Conservation (phyloP, 2,329 filamentous ascomycete genomes). For the Karstenula rhodostoma region DNA sequence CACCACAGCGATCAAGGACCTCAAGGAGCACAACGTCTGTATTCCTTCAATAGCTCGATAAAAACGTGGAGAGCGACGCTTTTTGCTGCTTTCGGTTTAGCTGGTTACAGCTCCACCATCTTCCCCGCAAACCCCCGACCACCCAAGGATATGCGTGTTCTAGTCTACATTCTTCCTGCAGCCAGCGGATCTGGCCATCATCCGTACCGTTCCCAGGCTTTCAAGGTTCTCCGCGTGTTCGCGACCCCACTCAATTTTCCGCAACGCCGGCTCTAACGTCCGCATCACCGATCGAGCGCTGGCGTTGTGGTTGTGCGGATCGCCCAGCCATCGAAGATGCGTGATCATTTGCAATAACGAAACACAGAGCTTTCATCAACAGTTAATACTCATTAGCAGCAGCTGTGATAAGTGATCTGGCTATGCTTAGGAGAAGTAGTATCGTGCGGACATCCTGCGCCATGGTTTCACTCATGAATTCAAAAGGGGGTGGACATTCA, state of each 20-base stretch:
- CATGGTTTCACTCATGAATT: neutral
- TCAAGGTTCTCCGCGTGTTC: conserved; percentile 16
- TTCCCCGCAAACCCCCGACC: conserved; percentile 41
- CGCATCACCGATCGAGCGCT: neutral
- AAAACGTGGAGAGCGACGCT: conserved; percentile 23
- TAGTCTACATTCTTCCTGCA: conserved; percentile 20
- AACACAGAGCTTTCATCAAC: neutral
- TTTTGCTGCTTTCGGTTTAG: conserved; percentile 16
- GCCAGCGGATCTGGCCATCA: conserved; percentile 27
- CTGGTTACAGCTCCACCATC: conserved; percentile 24
- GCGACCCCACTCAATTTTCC: conserved; percentile 36
- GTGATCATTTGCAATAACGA: neutral
- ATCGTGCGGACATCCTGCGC: neutral
- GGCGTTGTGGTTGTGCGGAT: neutral
- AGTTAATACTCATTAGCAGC: neutral
- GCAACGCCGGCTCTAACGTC: conserved; percentile 29
- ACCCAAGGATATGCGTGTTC: conserved; percentile 27
- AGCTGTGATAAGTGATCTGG: neutral
- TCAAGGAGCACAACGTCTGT: neutral
- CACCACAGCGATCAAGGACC: neutral
- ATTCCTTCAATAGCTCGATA: conserved; percentile 24
- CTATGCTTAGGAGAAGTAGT: neutral
- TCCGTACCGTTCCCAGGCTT: conserved; percentile 32
- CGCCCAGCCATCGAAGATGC: neutral
- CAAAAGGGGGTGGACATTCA: neutral